Evolutionary conservation across 2,329 filamentous ascomycete genomes (phyloP), one percentile per base, ranked within the genome.

Genomic region (Scorias spongiosa): DNA sequence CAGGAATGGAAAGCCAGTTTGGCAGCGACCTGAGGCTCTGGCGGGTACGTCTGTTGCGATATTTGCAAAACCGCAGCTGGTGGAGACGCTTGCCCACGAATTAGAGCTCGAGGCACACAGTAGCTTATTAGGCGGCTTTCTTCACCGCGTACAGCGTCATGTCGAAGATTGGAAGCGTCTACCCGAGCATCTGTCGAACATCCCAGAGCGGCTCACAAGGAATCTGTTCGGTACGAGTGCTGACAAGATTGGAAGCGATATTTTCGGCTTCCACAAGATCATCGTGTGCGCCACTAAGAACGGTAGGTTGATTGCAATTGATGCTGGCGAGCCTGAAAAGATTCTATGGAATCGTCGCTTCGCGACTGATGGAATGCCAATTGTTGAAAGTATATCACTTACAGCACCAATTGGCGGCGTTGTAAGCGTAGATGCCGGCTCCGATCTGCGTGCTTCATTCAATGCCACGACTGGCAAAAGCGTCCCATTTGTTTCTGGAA

Each of bases 181-280:
- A 3, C 88, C 88, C 1, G 73, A 70, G 1, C 93, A 81, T 64
- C 63, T 93, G 2, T 71, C 77, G 48, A 69, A 69, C 12, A 68
- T 95, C 9, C 86, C 86, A 4, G 65, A 70, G 38, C 77, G 79
- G 18, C 64, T 95, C 11, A 55, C 87, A 2, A 74, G 74, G 40
- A 66, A 59, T 30, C 56, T 70, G 18, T 48, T 64, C 17, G 65
- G 65, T 38, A 57, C 54, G 4, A 57, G 49, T 26, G 53, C 50
- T 7, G 57, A 60, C 18, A 63, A 67, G 26, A 68, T 69, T 6
- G 65, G 68, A 14, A 72, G 78, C 12, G 83, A 91, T 54, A 76
- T 72, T 34, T 96, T 96, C 60, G 89, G 89, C 4, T 89, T 95
- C 63, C 81, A 84, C 61, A 93, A 94, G 63, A 67, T 89, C 29